Conservation (phyloP, 2,329 filamentous ascomycete species). For the Talaromyces albobiverticillius region DNA sequence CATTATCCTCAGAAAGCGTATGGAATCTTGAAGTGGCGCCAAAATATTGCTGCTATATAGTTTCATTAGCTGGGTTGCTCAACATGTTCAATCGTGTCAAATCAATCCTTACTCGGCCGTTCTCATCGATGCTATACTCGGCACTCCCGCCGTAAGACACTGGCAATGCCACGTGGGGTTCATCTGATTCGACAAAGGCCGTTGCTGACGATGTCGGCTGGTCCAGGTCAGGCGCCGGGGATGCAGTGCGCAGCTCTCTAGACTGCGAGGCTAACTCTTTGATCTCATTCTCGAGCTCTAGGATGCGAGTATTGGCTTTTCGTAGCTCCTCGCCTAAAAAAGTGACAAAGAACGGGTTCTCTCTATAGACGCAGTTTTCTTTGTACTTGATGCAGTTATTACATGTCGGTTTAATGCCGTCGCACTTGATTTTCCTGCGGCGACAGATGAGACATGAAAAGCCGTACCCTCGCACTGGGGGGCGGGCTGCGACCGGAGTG, state of each 20-base stretch:
- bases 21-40: slow-evolving; percentile 18
- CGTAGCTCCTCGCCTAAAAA: slow-evolving; percentile 10
- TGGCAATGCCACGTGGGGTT: slow-evolving; percentile 4
- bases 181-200: slow-evolving; percentile 8
- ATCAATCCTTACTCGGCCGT: slow-evolving; percentile 12
- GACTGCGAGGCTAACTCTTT: slow-evolving; percentile 15
- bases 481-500: not conserved
- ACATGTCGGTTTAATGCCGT: slow-evolving; percentile 21
- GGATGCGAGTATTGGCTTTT: slow-evolving; percentile 14
- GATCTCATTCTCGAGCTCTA: slow-evolving; percentile 10
- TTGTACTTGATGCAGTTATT: slow-evolving; percentile 20
- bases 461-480: slow-evolving; percentile 13
- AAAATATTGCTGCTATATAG: slow-evolving; percentile 13
- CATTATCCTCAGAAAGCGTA: slow-evolving; percentile 9
- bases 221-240: slow-evolving; percentile 4
- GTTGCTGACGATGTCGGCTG: slow-evolving; percentile 5
- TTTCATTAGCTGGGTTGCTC: no score
- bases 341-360: slow-evolving; percentile 10
- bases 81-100: not conserved
- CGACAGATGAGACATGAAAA: slow-evolving; percentile 22
- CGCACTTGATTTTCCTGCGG: slow-evolving; percentile 24
- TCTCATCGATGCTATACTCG: slow-evolving; percentile 16
- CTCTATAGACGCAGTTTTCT: slow-evolving; percentile 17
- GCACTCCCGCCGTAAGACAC: slow-evolving; percentile 11
- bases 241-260: slow-evolving; percentile 11